Evolutionary conservation across 148 eudicot species (phyloP).

Genomic region (Rhododendron vialii): DNA sequence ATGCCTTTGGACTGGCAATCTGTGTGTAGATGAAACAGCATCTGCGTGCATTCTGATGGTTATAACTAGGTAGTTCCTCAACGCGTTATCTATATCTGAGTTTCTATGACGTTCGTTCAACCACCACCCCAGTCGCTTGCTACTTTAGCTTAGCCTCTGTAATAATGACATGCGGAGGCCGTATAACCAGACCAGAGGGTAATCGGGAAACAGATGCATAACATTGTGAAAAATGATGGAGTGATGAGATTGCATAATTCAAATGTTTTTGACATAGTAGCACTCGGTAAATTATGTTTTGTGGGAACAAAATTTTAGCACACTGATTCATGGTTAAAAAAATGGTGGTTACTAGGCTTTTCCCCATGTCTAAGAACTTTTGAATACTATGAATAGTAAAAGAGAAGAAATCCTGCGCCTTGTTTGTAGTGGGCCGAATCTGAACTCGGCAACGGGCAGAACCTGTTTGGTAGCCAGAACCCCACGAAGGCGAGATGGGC

Average conservation of each 20-base stretch:
- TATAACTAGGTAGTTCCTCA: neutral
- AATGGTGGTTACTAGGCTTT: neutral
- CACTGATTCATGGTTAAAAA: neutral
- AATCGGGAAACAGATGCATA: neutral
- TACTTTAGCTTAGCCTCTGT: neutral
- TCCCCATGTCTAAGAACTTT: neutral
- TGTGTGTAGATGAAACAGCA: neutral
- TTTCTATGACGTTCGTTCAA: neutral
- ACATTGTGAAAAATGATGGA: neutral
- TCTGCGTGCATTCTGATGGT: neutral
- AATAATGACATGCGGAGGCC: neutral
- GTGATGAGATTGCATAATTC: neutral
- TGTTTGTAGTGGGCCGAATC: neutral
- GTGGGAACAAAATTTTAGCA: neutral
- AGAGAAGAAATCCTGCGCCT: neutral
- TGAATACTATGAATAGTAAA: no score
- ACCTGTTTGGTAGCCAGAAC: no score
- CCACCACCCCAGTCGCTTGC: neutral
- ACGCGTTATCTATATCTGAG: neutral
- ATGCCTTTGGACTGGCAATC: neutral
- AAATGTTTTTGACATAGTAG: neutral
- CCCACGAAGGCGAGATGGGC: no score
- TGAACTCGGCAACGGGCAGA: no score
- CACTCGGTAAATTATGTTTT: neutral
- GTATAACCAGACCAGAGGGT: neutral